phyloP scores from a whole-genome alignment of 2,329 filamentous ascomycete genomes.

The Paecilomyces variotii region DNA sequence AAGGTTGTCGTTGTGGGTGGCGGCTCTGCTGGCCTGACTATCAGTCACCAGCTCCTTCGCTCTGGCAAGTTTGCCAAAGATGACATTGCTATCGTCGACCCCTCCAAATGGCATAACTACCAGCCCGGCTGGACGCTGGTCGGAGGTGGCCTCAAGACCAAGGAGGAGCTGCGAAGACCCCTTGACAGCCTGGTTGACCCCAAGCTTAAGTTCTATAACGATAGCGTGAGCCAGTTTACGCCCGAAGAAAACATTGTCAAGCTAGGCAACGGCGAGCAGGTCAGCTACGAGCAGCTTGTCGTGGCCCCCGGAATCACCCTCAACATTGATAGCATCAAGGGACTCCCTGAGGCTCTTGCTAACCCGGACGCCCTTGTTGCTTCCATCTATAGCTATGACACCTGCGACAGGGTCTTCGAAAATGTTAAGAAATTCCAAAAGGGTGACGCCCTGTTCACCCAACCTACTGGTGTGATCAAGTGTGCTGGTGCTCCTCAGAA shows the following conservation, averaged over 20 bases:
- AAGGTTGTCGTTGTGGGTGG: conserved; percentile 60
- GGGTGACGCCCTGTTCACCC: conserved; percentile 52
- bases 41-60: conserved; percentile 60
- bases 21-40: conserved; percentile 56
- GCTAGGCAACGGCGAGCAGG: conserved; percentile 46
- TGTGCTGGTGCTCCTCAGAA: conserved; percentile 57
- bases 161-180: conserved; percentile 48
- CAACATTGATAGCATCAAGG: conserved; percentile 46
- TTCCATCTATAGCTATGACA: conserved; percentile 52
- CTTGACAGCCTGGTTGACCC: conserved; percentile 47
- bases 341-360: conserved; percentile 49
- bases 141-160: conserved; percentile 57
- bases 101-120: conserved; percentile 57
- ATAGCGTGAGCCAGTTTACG: conserved; percentile 42
- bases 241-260: conserved; percentile 52
- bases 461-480: conserved; percentile 52
- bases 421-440: conserved; percentile 41
- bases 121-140: conserved; percentile 65
- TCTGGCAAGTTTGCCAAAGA: conserved; percentile 48
- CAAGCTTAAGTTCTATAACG: conserved; percentile 55
- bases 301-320: conserved; percentile 52
- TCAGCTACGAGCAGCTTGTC: conserved; percentile 58
- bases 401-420: conserved; percentile 46
- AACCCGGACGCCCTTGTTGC: conserved; percentile 44
- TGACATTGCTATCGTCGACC: conserved; percentile 59